phyloP scores from a whole-genome alignment of 495 filamentous ascomycete genomes.

The Penicillium cinerascens region DNA sequence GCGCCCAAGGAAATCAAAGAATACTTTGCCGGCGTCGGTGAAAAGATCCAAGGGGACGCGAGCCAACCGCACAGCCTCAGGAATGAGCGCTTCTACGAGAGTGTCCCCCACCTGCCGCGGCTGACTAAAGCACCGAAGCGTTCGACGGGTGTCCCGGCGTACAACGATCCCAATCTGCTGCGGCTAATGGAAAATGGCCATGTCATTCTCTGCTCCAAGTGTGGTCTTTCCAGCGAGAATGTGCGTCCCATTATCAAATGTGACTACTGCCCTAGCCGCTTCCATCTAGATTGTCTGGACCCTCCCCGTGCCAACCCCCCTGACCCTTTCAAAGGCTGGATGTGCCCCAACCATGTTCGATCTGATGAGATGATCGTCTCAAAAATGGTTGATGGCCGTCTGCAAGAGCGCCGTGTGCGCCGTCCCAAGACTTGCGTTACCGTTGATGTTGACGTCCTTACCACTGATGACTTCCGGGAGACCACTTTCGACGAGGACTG shows the following conservation, averaged over 20 bases:
- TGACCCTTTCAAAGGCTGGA: conserved; percentile 64
- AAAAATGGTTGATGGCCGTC: conserved; percentile 48
- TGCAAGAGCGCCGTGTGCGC: conserved; percentile 48
- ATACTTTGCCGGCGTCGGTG: conserved; percentile 33
- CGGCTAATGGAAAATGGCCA: conserved; percentile 65
- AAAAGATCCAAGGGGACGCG: conserved; percentile 9
- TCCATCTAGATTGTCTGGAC: conserved; percentile 90
- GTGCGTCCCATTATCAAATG: conserved; percentile 69
- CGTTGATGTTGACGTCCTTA: conserved; percentile 11
- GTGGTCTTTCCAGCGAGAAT: conserved; percentile 55
- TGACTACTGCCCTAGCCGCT: conserved; percentile 73
- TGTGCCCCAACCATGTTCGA: conserved; percentile 83
- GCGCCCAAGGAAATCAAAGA: conserved; percentile 66
- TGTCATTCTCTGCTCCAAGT: conserved; percentile 65
- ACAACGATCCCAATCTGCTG: conserved; percentile 40
- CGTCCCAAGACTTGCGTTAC: conserved; percentile 39
- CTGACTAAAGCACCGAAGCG: conserved; percentile 25
- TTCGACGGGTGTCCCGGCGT: conserved; percentile 6
- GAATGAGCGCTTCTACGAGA: conserved; percentile 17
- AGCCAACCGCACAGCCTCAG: conserved; percentile 4
- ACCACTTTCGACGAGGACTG: conserved; percentile 21
- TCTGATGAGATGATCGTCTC: conserved; percentile 44
- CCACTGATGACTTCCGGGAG: conserved; percentile 12
- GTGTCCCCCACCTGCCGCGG: conserved; percentile 27
- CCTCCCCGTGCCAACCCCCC: conserved; percentile 80